phyloP scores from a whole-genome alignment of 305 asterid genomes.

The Fraxinus floribunda region DNA sequence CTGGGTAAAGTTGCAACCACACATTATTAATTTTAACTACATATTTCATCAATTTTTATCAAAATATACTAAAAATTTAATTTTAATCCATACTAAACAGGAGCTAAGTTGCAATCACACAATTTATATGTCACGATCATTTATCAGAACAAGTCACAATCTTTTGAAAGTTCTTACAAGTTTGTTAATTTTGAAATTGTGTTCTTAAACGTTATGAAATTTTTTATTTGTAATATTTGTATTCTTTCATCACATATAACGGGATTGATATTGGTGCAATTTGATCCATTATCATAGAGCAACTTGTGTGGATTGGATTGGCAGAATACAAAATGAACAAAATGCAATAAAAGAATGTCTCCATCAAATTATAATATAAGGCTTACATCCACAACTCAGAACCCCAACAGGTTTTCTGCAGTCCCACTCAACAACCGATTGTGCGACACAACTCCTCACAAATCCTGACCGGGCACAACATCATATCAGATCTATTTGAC shows the following conservation, averaged over 20 bases:
- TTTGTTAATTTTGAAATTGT: background rate
- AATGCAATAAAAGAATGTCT: background rate
- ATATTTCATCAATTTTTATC: too few species aligned
- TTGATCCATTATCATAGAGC: background rate
- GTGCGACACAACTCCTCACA: background rate
- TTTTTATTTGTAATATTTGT: background rate
- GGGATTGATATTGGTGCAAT: background rate
- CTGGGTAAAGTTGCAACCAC: too few species aligned
- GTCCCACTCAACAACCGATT: background rate
- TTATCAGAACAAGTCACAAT: background rate
- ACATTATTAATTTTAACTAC: too few species aligned
- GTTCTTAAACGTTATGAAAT: background rate
- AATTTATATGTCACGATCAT: too few species aligned
- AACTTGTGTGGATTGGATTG: background rate
- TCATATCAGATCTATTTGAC: background rate
- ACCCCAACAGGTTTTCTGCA: background rate
- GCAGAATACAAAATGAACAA: background rate
- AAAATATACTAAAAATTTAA: too few species aligned
- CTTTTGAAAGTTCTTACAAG: background rate
- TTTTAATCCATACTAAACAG: too few species aligned
- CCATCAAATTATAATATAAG: background rate
- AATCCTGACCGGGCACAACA: background rate
- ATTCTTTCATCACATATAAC: background rate
- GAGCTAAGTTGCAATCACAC: too few species aligned
- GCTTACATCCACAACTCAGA: background rate